Conservation (phyloP, 1,284 basidiomycete genomes). For the Flammula alnicola region DNA sequence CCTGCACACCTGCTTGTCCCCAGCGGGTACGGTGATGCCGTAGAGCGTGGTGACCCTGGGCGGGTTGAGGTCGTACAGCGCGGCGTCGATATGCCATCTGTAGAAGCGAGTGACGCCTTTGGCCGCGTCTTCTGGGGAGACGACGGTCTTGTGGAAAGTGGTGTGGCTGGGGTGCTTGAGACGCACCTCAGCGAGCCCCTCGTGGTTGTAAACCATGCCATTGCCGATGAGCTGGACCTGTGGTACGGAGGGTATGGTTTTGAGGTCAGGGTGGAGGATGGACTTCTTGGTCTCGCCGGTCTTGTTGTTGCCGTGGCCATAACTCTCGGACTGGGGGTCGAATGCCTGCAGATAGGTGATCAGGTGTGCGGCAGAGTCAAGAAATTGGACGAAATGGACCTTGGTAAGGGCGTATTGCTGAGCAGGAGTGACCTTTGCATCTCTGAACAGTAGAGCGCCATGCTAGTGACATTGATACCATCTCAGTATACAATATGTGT, state of each 20-base stretch:
- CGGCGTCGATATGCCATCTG: constrained; percentile 95
- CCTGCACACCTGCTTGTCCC: constrained; percentile 67
- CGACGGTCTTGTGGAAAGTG: constrained; percentile 87
- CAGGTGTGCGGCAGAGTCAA: not conserved
- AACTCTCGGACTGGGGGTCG: constrained; percentile 73
- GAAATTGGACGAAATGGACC: constrained; percentile 53
- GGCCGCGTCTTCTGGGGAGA: constrained; percentile 78
- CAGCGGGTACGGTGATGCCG: constrained; percentile 76
- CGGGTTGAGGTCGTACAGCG: constrained; percentile 86
- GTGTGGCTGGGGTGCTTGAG: constrained; percentile 85
- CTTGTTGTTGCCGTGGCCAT: constrained; percentile 87
- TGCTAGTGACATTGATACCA: constrained; percentile 50
- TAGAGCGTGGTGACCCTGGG: constrained; percentile 91
- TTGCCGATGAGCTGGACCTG: constrained; percentile 90
- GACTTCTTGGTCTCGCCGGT: constrained; percentile 73
- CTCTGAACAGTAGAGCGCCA: constrained; percentile 74
- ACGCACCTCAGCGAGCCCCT: constrained; percentile 73
- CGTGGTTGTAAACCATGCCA: constrained; percentile 77
- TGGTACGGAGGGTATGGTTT: constrained; percentile 84
- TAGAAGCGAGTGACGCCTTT: constrained; percentile 85
- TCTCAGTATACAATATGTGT: not conserved
- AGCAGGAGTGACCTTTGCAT: constrained; percentile 73
- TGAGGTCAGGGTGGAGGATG: constrained; percentile 85
- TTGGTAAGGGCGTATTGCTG: constrained; percentile 86
- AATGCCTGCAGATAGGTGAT: constrained; percentile 36